Percentiles rank a stretch among this genome's conserved stretches.
These are phyloP conservation scores for Aspergillus baeticus DNA, from an alignment of 495 filamentous ascomycete genomes.

Conservation along the genomic window DNA sequence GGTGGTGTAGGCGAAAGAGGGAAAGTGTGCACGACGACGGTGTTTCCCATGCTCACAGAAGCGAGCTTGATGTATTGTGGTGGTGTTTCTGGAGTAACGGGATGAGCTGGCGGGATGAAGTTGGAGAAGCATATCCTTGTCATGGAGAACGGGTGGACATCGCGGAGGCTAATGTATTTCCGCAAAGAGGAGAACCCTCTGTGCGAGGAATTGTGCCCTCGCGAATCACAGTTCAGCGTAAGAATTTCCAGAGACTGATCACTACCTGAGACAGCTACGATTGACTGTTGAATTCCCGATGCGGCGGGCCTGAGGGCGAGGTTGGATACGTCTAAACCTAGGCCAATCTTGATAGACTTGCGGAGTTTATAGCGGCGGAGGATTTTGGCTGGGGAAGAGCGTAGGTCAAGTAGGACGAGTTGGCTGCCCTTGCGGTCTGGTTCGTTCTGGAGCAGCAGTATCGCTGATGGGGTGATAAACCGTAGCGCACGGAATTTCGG, in stretches of 20 bases:
- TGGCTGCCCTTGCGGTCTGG: slow-evolving; percentile 61
- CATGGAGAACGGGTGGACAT: slow-evolving; percentile 81
- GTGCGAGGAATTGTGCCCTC: slow-evolving; percentile 21
- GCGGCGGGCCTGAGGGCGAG: slow-evolving; percentile 48
- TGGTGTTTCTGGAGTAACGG: slow-evolving; percentile 40
- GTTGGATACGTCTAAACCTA: slow-evolving; percentile 71
- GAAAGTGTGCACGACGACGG: slow-evolving; percentile 80
- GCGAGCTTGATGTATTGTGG: slow-evolving; percentile 75
- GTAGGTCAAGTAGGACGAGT: slow-evolving; percentile 62
- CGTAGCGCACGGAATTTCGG: slow-evolving; percentile 66
- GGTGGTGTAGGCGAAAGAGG: slow-evolving; percentile 60
- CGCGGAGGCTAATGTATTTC: slow-evolving; percentile 60
- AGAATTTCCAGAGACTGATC: slow-evolving; percentile 78
- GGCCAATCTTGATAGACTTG: slow-evolving; percentile 59
- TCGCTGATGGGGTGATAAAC: slow-evolving; percentile 61
- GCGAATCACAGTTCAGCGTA: slow-evolving; percentile 60
- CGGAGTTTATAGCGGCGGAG: slow-evolving; percentile 54
- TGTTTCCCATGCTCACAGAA: slow-evolving; percentile 81
- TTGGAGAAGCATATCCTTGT: slow-evolving; percentile 80
- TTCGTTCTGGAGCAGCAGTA: slow-evolving; percentile 52
- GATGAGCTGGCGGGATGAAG: slow-evolving; percentile 57
- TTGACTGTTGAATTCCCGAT: slow-evolving; percentile 64
- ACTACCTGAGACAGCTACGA: slow-evolving; percentile 79
- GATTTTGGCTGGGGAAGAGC: slow-evolving; percentile 32
- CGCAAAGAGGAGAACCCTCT: slow-evolving; percentile 56